Percentiles rank a stretch among this genome's conserved stretches.
Evolutionary conservation across 2,329 filamentous ascomycete genomes (phyloP).

Genomic region (Nigrograna mackinnonii): DNA sequence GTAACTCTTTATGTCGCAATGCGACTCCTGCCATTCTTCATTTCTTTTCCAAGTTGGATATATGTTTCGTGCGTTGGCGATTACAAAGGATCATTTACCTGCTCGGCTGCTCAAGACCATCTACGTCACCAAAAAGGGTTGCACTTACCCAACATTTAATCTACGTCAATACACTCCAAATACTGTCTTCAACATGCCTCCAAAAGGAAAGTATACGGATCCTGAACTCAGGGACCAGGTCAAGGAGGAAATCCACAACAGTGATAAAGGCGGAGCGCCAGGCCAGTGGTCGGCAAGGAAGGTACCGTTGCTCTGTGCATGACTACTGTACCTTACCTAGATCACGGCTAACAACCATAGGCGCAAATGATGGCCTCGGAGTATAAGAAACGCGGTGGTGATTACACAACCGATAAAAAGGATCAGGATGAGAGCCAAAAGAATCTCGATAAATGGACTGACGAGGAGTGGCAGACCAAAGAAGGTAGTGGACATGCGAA

Average conservation of each 20-base stretch:
- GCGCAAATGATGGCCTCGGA: slow-evolving; percentile 52
- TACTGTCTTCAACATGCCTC: slow-evolving; percentile 47
- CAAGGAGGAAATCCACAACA: slow-evolving; percentile 50
- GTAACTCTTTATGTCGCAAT: no score
- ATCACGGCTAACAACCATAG: slow-evolving; percentile 17
- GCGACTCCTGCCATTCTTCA: no score
- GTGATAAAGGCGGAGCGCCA: slow-evolving; percentile 52
- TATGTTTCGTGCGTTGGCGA: no score
- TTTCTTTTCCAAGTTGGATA: no score
- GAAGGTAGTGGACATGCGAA: slow-evolving; percentile 51
- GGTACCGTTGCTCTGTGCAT: no score
- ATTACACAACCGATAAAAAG: slow-evolving; percentile 50
- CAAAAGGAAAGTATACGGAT: slow-evolving; percentile 53
- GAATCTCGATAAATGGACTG: slow-evolving; percentile 48
- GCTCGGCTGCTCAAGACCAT: no score
- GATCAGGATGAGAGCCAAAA: slow-evolving; percentile 49
- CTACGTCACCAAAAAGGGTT: no score
- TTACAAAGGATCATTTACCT: no score
- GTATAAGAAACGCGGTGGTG: slow-evolving; percentile 53
- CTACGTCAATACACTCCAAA: no score
- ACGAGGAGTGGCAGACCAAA: slow-evolving; percentile 57
- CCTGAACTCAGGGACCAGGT: slow-evolving; percentile 50
- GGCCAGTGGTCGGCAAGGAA: slow-evolving; percentile 56
- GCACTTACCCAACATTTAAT: no score
- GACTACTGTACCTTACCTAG: no score